Conservation (phyloP, 176 grass and related monocot genomes). For the Dactylis glomerata region DNA sequence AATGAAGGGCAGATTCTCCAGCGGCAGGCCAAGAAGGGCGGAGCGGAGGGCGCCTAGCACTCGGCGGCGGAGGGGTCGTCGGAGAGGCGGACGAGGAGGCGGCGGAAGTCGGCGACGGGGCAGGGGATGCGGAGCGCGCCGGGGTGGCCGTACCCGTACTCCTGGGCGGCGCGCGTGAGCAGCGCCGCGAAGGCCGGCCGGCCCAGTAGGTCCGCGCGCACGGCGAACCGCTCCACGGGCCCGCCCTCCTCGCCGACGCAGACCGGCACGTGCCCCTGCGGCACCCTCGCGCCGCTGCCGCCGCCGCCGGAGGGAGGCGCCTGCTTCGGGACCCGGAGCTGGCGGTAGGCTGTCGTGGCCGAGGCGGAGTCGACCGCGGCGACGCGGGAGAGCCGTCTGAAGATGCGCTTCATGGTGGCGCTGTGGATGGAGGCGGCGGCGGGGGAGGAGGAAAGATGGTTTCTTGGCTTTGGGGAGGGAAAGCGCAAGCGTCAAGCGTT, state of each 20-base stretch:
- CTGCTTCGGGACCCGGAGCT: not conserved
- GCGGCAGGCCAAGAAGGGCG: conserved; percentile 1
- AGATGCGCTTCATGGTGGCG: conserved; percentile 50
- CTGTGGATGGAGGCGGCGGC: not conserved
- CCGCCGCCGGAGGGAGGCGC: not conserved
- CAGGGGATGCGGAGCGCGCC: conserved; percentile 94
- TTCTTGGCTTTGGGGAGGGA: not conserved
- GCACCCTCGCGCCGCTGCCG: not conserved
- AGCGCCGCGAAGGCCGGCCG: conserved; percentile 63
- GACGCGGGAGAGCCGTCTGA: conserved; percentile 64
- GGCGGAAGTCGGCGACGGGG: conserved; percentile 61
- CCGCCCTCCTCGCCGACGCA: conserved; percentile 73
- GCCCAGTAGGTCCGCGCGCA: conserved; percentile 59
- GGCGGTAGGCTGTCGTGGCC: not conserved
- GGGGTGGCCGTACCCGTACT: conserved; percentile 86
- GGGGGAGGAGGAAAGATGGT: not conserved
- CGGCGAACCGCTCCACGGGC: conserved; percentile 67
- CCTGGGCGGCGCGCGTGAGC: conserved; percentile 65
- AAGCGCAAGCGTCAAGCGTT: not conserved
- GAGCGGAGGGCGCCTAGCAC: not conserved
- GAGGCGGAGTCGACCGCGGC: conserved; percentile 24
- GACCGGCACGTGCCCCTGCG: conserved; percentile 75
- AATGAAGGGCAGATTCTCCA: not conserved
- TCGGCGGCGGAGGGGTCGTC: not conserved
- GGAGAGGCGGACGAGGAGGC: conserved; percentile 39